Percentiles rank a stretch among this genome's conserved stretches.
These are phyloP conservation scores for Senna siamea DNA, from an alignment of 306 rosid species.

Conservation along the genomic window DNA sequence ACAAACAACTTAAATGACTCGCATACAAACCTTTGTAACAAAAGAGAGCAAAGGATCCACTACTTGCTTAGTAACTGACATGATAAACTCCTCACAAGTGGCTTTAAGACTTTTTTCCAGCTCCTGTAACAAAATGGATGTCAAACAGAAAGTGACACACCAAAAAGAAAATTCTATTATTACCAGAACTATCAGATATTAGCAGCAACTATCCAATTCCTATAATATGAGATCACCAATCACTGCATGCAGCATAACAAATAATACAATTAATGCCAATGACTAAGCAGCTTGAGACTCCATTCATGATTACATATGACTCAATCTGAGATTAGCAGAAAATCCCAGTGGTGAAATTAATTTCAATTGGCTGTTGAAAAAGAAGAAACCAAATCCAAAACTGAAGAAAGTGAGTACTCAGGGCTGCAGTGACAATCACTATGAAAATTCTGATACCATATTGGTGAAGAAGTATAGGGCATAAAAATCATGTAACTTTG, in stretches of 20 bases:
- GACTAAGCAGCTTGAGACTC: background rate
- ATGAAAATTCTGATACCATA: slow-evolving; percentile 15
- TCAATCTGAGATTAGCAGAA: background rate
- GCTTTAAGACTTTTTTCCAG: slow-evolving; percentile 92
- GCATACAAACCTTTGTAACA: slow-evolving; percentile 85
- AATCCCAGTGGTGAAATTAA: background rate
- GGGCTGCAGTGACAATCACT: slow-evolving; percentile 6
- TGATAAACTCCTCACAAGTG: slow-evolving; percentile 96
- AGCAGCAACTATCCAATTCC: slow-evolving; percentile 2
- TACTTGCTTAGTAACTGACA: slow-evolving; percentile 94
- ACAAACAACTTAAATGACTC: slow-evolving; percentile 24
- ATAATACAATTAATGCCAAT: slow-evolving; percentile 16
- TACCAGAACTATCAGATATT: background rate
- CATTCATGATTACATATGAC: background rate
- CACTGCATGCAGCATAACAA: slow-evolving; percentile 15
- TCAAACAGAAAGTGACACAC: background rate
- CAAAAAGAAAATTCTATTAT: background rate
- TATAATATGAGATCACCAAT: background rate
- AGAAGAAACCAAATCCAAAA: background rate
- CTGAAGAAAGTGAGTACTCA: slow-evolving; percentile 5
- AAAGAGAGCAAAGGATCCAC: slow-evolving; percentile 99
- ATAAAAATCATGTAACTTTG: slow-evolving; percentile 23
- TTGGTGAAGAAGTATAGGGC: background rate
- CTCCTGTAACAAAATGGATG: slow-evolving; percentile 65
- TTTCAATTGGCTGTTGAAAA: slow-evolving; percentile 6